phyloP scores from a whole-genome alignment of 2,329 filamentous ascomycete species.

The Didymella lethalis region DNA sequence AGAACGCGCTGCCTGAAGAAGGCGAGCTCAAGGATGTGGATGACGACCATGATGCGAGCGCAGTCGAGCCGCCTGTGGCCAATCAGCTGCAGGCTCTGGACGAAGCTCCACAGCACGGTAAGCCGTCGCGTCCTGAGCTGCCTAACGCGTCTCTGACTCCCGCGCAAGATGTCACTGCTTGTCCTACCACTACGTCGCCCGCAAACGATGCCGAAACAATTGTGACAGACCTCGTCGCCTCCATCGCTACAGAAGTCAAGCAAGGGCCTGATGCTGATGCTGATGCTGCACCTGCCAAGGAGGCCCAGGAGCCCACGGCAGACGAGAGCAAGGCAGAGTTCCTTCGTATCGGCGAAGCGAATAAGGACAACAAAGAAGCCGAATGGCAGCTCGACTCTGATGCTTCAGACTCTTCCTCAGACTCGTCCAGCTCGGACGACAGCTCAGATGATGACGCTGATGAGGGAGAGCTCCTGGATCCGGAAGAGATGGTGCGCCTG shows the following conservation, averaged over 20 bases:
- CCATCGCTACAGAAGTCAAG: conserved; percentile 24
- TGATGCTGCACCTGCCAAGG: conserved; percentile 19
- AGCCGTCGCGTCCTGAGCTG: conserved; percentile 36
- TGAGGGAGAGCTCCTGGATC: conserved; percentile 69
- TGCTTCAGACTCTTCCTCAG: conserved; percentile 65
- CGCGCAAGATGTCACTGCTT: conserved; percentile 33
- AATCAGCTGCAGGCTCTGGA: conserved; percentile 32
- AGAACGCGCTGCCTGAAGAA: conserved; percentile 40
- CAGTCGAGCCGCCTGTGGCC: conserved; percentile 30
- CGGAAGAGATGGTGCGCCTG: conserved; percentile 83
- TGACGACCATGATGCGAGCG: conserved; percentile 38
- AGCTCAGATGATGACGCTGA: conserved; percentile 69
- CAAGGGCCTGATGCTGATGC: conserved; percentile 20
- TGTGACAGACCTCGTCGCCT: conserved; percentile 27
- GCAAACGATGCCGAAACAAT: conserved; percentile 28
- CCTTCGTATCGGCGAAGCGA: conserved; percentile 54
- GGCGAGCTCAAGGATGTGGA: conserved; percentile 47
- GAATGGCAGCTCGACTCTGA: conserved; percentile 81
- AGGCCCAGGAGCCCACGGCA: conserved; percentile 22
- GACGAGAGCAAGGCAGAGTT: conserved; percentile 52
- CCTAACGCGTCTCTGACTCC: conserved; percentile 31
- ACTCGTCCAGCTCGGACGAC: conserved; percentile 59
- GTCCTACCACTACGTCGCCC: conserved; percentile 24
- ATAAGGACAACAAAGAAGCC: conserved; percentile 63
- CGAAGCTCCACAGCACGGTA: conserved; percentile 40